phyloP scores from a whole-genome alignment of 2,329 filamentous ascomycete species.

The Septoria linicola region DNA sequence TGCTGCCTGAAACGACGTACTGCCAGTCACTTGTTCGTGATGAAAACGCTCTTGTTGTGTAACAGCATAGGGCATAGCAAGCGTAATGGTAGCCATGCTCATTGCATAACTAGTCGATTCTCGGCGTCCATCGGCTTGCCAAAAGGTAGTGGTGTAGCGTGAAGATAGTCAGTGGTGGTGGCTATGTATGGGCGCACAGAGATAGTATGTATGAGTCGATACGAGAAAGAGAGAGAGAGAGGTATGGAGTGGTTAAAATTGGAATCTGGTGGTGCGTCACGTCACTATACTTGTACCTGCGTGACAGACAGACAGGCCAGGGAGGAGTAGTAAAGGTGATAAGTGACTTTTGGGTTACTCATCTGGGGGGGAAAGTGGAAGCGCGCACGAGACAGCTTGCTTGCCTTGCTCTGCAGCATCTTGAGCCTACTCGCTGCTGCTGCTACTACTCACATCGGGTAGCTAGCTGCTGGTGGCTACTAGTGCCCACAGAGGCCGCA shows the following conservation, averaged over 20 bases:
- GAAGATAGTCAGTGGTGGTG: background rate
- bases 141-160: background rate
- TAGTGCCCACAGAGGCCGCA: background rate
- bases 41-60: background rate
- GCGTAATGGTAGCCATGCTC: constrained; percentile 4
- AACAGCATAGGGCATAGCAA: background rate
- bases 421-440: background rate
- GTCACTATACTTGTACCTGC: background rate
- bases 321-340: too few species aligned
- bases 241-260: too few species aligned
- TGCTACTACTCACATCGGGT: background rate
- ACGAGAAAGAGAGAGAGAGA: background rate
- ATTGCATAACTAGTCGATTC: constrained; percentile 1
- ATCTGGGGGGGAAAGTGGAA: too few species aligned
- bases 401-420: background rate
- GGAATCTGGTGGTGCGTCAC: too few species aligned
- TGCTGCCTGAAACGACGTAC: background rate
- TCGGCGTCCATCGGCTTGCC: background rate
- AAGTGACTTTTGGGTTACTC: too few species aligned
- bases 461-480: too few species aligned
- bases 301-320: background rate
- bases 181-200: background rate
- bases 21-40: background rate
- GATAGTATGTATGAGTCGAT: background rate
- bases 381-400: too few species aligned